Evolutionary conservation across 106 monocot species (phyloP).

Genomic region (Agapanthus africanus): DNA sequence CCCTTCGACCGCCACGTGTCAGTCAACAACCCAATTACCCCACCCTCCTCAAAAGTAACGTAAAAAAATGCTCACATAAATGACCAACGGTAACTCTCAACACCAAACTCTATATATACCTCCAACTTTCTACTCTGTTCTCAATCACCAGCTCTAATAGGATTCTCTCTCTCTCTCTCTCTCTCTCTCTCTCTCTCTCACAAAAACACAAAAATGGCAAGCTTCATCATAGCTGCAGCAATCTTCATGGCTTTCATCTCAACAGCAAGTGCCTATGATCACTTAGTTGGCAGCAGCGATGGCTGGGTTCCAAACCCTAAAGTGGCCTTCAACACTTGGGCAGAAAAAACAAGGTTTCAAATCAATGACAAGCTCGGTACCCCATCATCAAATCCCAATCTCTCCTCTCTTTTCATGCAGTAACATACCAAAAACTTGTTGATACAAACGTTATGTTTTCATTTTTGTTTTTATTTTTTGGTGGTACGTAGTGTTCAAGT

Average conservation of each 20-base stretch:
- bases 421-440: background rate
- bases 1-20: constrained; percentile 1
- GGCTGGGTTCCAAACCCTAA: background rate
- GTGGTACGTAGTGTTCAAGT: constrained; percentile 58
- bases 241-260: background rate
- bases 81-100: constrained; percentile 3
- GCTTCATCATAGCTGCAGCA: background rate
- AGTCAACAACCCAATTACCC: background rate
- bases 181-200: constrained; percentile 1
- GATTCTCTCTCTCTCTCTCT: background rate
- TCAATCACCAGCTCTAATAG: background rate
- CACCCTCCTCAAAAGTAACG: background rate
- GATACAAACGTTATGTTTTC: background rate
- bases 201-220: constrained; percentile 3
- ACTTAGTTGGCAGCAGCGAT: background rate
- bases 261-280: background rate
- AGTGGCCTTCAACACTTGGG: background rate
- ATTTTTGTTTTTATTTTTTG: background rate
- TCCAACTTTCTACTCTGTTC: background rate
- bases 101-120: background rate
- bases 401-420: background rate
- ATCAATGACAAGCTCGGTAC: background rate
- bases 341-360: background rate
- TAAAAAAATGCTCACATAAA: background rate
- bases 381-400: too few species aligned